A percentile compares a stretch with the other conserved stretches of the same genome.
Conservation (phyloP, 768 basidiomycete species). For the Russula abietina region DNA sequence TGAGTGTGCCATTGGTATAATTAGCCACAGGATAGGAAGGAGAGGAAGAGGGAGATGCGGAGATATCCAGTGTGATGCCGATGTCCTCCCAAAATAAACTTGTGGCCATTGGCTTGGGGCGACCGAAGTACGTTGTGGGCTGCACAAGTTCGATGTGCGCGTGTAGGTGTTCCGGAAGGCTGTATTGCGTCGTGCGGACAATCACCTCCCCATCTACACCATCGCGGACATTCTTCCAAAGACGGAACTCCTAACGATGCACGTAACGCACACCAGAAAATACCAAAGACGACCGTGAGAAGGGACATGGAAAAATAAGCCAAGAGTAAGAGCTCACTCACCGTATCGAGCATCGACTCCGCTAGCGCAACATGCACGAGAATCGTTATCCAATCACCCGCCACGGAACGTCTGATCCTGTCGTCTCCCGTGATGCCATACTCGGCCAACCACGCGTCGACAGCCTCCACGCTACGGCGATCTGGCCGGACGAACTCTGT, state of each 20-base stretch:
- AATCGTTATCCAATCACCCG: conserved; percentile 64
- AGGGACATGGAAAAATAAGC: background rate
- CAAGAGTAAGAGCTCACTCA: conserved; percentile 30
- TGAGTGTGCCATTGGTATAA: background rate
- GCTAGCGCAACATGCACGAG: conserved; percentile 52
- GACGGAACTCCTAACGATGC: conserved; percentile 48
- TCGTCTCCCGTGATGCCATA: conserved; percentile 43
- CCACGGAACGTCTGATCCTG: conserved; percentile 46
- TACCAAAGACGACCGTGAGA: background rate
- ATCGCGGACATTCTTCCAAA: conserved; percentile 50
- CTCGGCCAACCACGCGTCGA: conserved; percentile 55
- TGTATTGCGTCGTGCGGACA: conserved; percentile 64
- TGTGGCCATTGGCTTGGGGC: conserved; percentile 39
- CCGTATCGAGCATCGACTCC: conserved; percentile 68
- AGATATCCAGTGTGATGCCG: background rate
- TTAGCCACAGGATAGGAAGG: background rate
- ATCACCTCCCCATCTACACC: conserved; percentile 34
- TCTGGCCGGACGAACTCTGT: conserved; percentile 56
- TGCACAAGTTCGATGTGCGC: conserved; percentile 62
- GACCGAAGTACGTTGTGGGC: conserved; percentile 64
- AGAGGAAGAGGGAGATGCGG: background rate
- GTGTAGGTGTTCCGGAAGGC: conserved; percentile 53
- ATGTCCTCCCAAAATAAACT: conserved; percentile 30
- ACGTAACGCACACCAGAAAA: background rate
- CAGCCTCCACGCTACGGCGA: conserved; percentile 44